A percentile compares a stretch with the other conserved stretches of the same genome.
phyloP scores from a whole-genome alignment of 1,284 basidiomycete genomes.

The Prillingera fragicola region DNA sequence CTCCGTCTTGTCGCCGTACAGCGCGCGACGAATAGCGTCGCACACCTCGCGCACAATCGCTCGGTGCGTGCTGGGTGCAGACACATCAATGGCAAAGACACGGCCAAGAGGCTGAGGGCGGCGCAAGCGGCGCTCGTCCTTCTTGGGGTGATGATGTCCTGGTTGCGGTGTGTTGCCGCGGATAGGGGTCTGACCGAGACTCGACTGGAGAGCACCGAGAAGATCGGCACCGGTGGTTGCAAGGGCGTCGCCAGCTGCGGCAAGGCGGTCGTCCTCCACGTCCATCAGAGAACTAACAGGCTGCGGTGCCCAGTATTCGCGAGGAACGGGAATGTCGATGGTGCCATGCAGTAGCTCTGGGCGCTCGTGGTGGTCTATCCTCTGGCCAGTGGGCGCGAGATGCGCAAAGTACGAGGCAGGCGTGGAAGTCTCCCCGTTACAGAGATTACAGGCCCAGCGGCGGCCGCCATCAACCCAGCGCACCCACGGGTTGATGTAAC shows the following conservation, averaged over 20 bases:
- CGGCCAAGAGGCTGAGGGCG: constrained; percentile 66
- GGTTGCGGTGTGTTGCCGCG: constrained; percentile 46
- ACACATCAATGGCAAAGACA: constrained; percentile 87
- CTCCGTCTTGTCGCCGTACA: constrained; percentile 63
- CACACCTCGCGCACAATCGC: constrained; percentile 73
- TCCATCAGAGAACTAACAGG: constrained; percentile 50
- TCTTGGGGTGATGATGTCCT: constrained; percentile 27
- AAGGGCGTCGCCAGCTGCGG: constrained; percentile 34
- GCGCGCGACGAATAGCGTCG: constrained; percentile 57
- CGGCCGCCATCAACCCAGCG: constrained; percentile 77
- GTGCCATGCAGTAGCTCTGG: constrained; percentile 88
- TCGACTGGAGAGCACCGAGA: constrained; percentile 39
- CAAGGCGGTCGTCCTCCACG: constrained; percentile 50
- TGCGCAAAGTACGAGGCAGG: constrained; percentile 77
- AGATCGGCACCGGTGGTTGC: constrained; percentile 42
- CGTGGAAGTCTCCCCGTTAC: constrained; percentile 76
- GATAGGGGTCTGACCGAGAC: constrained; percentile 30
- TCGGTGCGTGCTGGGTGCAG: constrained; percentile 62
- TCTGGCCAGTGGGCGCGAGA: constrained; percentile 70
- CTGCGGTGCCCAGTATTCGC: constrained; percentile 80
- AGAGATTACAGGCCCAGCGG: constrained; percentile 91
- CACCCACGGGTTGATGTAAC: constrained; percentile 94
- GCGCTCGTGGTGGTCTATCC: constrained; percentile 75
- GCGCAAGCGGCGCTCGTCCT: constrained; percentile 46
- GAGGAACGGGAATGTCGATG: constrained; percentile 80